These are phyloP conservation scores for Pholiota conissans DNA, from an alignment of 768 basidiomycete species.

Conservation along the genomic window DNA sequence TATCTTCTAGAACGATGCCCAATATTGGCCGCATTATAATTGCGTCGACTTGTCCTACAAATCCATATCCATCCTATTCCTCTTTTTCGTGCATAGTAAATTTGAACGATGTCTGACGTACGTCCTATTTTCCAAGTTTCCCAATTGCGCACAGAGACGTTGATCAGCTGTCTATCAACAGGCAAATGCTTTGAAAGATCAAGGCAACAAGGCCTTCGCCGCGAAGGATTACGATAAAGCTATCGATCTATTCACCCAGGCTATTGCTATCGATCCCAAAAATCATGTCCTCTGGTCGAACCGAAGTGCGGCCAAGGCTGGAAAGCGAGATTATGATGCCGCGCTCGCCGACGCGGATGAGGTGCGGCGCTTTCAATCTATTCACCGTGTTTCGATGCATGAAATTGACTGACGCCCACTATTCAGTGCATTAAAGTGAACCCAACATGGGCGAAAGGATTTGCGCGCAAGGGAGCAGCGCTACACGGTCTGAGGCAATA, in stretches of 20 bases:
- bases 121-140: conserved; percentile 15
- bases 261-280: conserved; percentile 76
- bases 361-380: conserved; percentile 43
- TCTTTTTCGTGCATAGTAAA: conserved; percentile 3
- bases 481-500: conserved; percentile 79
- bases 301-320: conserved; percentile 87
- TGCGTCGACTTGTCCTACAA: conserved; percentile 8
- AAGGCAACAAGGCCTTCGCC: conserved; percentile 94
- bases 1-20: conserved; percentile 33
- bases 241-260: conserved; percentile 79
- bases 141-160: neutral
- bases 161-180: conserved; percentile 13
- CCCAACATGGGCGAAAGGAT: conserved; percentile 87
- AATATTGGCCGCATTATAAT: conserved; percentile 15
- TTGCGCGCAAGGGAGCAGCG: conserved; percentile 90
- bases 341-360: conserved; percentile 90
- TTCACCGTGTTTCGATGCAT: neutral
- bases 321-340: conserved; percentile 72
- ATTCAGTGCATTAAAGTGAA: conserved; percentile 75
- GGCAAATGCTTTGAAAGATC: conserved; percentile 76
- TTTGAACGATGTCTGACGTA: conserved; percentile 40
- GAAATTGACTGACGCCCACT: conserved; percentile 3
- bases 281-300: conserved; percentile 95
- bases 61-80: conserved; percentile 7
- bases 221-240: conserved; percentile 92